A percentile compares a stretch with the other conserved stretches of the same genome.
These are phyloP conservation scores for Raphanus hybrid DNA, from an alignment of 441 rosid genomes.

Conservation along the genomic window DNA sequence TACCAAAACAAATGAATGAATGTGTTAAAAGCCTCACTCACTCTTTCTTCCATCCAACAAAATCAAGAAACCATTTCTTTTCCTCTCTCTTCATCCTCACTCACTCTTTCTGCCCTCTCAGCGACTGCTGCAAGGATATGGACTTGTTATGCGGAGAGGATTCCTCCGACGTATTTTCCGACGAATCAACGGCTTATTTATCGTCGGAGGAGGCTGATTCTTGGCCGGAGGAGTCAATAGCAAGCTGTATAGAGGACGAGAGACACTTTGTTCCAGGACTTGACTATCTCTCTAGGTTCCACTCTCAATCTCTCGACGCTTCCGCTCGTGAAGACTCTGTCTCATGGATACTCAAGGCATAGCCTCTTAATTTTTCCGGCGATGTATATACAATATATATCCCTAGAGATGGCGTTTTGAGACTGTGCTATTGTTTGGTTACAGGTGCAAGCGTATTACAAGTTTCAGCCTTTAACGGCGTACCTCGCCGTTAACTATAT, in stretches of 20 bases:
- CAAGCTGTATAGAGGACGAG: slow-evolving; percentile 72
- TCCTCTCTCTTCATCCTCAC: slow-evolving; percentile 25
- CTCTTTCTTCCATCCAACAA: slow-evolving; percentile 15
- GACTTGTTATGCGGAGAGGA: slow-evolving; percentile 87
- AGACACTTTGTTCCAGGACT: slow-evolving; percentile 82
- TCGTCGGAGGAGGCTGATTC: slow-evolving; percentile 66
- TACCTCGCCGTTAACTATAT: slow-evolving; percentile 93
- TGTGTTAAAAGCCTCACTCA: slow-evolving; percentile 37
- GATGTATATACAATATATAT: neutral
- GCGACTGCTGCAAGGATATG: slow-evolving; percentile 44
- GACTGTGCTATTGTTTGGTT: slow-evolving; percentile 31
- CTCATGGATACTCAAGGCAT: slow-evolving; percentile 94
- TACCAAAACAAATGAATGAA: slow-evolving; percentile 59
- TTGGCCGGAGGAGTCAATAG: slow-evolving; percentile 71
- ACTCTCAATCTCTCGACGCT: slow-evolving; percentile 75
- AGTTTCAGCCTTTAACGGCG: slow-evolving; percentile 89
- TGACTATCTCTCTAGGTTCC: slow-evolving; percentile 78
- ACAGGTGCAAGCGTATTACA: slow-evolving; percentile 74
- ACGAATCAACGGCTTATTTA: slow-evolving; percentile 65
- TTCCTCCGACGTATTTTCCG: slow-evolving; percentile 48
- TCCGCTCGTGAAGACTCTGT: slow-evolving; percentile 87
- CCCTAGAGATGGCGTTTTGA: neutral
- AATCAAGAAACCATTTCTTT: neutral
- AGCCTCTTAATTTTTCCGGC: slow-evolving; percentile 6
- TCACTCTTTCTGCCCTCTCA: slow-evolving; percentile 21